Evolutionary conservation across 129 eudicot genomes (phyloP), one percentile per base, ranked within the genome.

Genomic region (Kitagawia praeruptora): DNA sequence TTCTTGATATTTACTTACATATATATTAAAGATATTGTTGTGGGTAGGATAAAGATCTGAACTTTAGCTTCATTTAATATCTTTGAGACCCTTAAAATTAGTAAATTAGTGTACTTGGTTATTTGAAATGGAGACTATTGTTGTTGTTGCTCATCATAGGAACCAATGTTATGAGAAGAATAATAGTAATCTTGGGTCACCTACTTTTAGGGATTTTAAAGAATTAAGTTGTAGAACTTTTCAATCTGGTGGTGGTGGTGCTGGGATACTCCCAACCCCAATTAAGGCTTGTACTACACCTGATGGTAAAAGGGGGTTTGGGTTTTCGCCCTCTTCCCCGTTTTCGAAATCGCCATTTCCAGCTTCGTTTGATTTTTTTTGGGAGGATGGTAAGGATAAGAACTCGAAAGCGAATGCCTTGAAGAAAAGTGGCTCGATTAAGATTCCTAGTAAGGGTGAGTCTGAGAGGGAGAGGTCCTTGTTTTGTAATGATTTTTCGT

Each of bases 31-130:
- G 87, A 87, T 87, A 9, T 76, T 82, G 70, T 89, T 92, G 82
- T 89, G 94, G 98, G 85, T 91, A 37, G 84, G 91, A 87, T 78
- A 89, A 80, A 93, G 87, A 93, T 91, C 88, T 87, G 77, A 67
- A 69, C 4, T 23, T 48, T 76, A 39, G 6, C 41, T 48, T 75
- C 10, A 25, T 63, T 77, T 81, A 4, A 16, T 44, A 45, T 16
- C 18, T 21, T 19, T 54, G 18, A 23, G 38, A 10, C 77, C 77
- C 37, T 28, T 3, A 25, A 74, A 21, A 73, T 73, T 28, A 8
- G 14, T 73, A 23, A 18, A 21, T 73, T 51, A 5, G 37, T 16
- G 76, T 9, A 34, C 51, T 63, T 46, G 18, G 75, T 74, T 58
- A 80, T 31, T 83, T 61, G 76, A 79, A 63, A 92, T 90, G 97